Evolutionary conservation across 1,284 basidiomycete species (phyloP).

Genomic region (Ceratorhiza oryzae-sativae): DNA sequence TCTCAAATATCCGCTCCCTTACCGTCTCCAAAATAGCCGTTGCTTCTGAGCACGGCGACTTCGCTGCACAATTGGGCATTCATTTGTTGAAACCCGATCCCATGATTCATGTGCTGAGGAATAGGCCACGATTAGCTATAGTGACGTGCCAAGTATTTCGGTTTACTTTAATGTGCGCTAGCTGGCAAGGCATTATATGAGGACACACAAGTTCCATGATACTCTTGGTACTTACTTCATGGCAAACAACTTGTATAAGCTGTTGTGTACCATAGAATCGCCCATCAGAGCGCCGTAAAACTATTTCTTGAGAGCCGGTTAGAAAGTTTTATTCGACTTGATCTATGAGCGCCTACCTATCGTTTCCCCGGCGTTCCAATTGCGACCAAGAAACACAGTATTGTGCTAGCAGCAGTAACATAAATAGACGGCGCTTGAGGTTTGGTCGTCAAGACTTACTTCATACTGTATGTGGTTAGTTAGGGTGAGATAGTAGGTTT

Average conservation of each 20-base stretch:
- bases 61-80: slow-evolving; percentile 70
- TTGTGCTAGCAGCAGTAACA: slow-evolving; percentile 69
- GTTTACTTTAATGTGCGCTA: slow-evolving; percentile 77
- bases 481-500: not conserved
- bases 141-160: not conserved
- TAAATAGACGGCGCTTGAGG: not conserved
- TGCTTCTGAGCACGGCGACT: slow-evolving; percentile 68
- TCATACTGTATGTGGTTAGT: slow-evolving; percentile 26
- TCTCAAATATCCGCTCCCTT: slow-evolving; percentile 33
- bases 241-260: slow-evolving; percentile 79
- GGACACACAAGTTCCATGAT: slow-evolving; percentile 32
- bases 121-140: not conserved
- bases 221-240: slow-evolving; percentile 64
- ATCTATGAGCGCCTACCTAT: slow-evolving; percentile 59
- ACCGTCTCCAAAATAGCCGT: slow-evolving; percentile 84
- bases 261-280: slow-evolving; percentile 67
- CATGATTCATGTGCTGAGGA: slow-evolving; percentile 77
- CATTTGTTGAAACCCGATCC: slow-evolving; percentile 71
- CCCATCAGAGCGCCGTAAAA: slow-evolving; percentile 67
- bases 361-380: slow-evolving; percentile 81
- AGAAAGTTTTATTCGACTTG: not conserved
- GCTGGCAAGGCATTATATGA: slow-evolving; percentile 46
- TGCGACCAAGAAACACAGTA: slow-evolving; percentile 67
- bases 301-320: no score
- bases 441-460: slow-evolving; percentile 8